These are phyloP conservation scores for Colletotrichum lindemuthianum DNA, from an alignment of 2,329 filamentous ascomycete species.

Conservation along the genomic window DNA sequence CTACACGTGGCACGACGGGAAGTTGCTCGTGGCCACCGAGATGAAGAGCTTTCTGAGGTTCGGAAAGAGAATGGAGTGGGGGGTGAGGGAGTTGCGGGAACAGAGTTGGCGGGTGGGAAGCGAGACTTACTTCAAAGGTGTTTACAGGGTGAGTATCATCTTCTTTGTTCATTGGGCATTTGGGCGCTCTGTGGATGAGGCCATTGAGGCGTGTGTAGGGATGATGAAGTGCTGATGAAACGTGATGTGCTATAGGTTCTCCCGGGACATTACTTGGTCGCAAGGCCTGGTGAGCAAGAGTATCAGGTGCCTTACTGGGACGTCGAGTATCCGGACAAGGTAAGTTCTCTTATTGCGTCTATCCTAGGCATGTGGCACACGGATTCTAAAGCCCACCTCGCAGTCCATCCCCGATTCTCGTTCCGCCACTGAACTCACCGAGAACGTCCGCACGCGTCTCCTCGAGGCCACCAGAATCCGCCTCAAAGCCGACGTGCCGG, in stretches of 20 bases:
- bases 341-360: conserved; percentile 33
- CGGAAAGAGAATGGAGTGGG: conserved; percentile 64
- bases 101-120: conserved; percentile 64
- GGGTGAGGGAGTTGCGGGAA: conserved; percentile 58
- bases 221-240: too few species aligned
- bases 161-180: too few species aligned
- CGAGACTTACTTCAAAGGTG: conserved; percentile 60
- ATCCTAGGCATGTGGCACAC: too few species aligned
- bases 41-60: conserved; percentile 63
- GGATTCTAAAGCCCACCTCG: too few species aligned
- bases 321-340: conserved; percentile 62
- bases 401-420: conserved; percentile 47
- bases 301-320: conserved; percentile 62
- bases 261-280: conserved; percentile 45
- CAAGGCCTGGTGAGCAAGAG: conserved; percentile 49
- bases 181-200: too few species aligned
- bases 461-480: conserved; percentile 63
- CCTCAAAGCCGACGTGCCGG: conserved; percentile 65
- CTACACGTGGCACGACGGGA: conserved; percentile 52
- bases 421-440: conserved; percentile 60
- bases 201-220: too few species aligned
- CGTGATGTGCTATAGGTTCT: too few species aligned
- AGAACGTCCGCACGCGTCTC: conserved; percentile 58
- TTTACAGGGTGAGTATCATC: conserved; percentile 48
- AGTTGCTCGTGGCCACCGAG: conserved; percentile 61